Evolutionary conservation across 306 rosid species (phyloP), one percentile per base, ranked within the genome.

Genomic region (Dryas alaskensis): DNA sequence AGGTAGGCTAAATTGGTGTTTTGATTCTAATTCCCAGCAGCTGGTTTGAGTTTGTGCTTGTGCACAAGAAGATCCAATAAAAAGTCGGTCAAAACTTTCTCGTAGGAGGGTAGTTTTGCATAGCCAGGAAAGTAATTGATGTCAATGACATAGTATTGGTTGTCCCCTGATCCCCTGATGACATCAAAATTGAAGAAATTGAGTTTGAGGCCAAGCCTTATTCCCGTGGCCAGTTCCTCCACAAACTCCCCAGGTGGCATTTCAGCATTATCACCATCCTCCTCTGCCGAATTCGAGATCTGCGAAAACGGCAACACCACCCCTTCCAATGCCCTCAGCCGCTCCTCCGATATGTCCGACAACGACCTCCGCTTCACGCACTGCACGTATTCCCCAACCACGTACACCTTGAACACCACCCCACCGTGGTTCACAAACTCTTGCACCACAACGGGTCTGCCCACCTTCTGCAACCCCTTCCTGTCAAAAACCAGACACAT

Each of bases 91-190:
- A 91, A 43, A 57, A 87, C 72, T 0, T 61, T 12, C 54, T 87
- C 90, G 59, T 69, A 91, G 66, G 55, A 47, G 4, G 93, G 90
- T 69, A 85, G 45, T 66, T 91, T 91, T 2, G 82, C 87, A 60
- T 77, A 91, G n/a, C 97, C 94, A 0, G 94, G 94, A 70, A 89
- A 89, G 81, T 91, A 91, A 63, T 91, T 91, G 80, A 91, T 84
- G 75, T 91, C 97, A 74, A 91, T 82, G 1, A 89, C 87, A 45
- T 59, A 66, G 25, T 88, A 89, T 81, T 83, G 82, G 22, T 54
- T 55, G 54, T 81, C 73, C 0, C 25, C 47, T 73, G 53, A 57
- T 22, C 84, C 89, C 75, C 90, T 89, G 7, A 91, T 87, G 45
- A 89, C 27, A 76, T 91, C 97, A 12, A 85, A 72, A 69, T 91